These are phyloP conservation scores for Spathaspora sp. DNA, from an alignment of 805 yeast species.

Conservation along the genomic window DNA sequence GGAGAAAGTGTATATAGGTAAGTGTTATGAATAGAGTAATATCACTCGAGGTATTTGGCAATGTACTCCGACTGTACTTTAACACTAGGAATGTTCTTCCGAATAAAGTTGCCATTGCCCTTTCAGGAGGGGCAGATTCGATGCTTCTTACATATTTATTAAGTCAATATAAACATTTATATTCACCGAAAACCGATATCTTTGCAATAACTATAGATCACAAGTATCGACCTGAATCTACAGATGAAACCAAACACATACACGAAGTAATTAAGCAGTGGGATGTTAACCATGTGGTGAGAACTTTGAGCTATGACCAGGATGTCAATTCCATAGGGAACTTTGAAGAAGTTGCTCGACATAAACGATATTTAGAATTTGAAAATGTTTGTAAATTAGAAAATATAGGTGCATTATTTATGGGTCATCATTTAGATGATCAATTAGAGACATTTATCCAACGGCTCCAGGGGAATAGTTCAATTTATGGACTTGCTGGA, in stretches of 20 bases:
- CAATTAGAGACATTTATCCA: conserved; percentile 67
- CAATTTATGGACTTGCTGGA: conserved; percentile 55
- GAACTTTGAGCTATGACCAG: conserved; percentile 19
- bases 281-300: conserved; percentile 32
- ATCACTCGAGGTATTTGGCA: conserved; percentile 6
- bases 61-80: conserved; percentile 11
- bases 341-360: conserved; percentile 61
- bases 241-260: conserved; percentile 46
- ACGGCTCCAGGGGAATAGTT: conserved; percentile 42
- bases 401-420: conserved; percentile 35
- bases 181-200: conserved; percentile 24
- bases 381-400: conserved; percentile 33
- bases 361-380: conserved; percentile 46
- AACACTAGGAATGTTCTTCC: conserved; percentile 16
- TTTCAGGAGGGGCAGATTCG: conserved; percentile 83
- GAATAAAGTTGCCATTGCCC: conserved; percentile 46
- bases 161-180: conserved; percentile 22
- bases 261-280: conserved; percentile 25
- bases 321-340: conserved; percentile 27
- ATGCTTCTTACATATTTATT: conserved; percentile 61
- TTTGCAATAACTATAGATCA: conserved; percentile 70
- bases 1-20: background rate
- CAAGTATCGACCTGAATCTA: conserved; percentile 45
- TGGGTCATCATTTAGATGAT: conserved; percentile 72
- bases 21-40: conserved; percentile 7